A percentile compares a stretch with the other conserved stretches of the same genome.
These are phyloP conservation scores for Postia placenta DNA, from an alignment of 768 basidiomycete species.

Conservation along the genomic window DNA sequence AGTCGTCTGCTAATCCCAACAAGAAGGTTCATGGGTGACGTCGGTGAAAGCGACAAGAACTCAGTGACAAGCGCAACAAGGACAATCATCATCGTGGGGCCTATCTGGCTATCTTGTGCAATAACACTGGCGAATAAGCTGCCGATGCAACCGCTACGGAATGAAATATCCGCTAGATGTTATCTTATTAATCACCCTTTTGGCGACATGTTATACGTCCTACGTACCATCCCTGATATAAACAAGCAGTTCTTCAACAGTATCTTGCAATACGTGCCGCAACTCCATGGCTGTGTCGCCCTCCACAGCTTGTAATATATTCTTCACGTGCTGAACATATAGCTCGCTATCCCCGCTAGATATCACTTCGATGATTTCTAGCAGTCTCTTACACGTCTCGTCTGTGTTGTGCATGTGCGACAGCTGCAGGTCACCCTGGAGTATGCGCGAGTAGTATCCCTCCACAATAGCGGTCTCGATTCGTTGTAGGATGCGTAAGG, in stretches of 20 bases:
- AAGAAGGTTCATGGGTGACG: conserved; percentile 44
- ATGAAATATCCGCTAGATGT: conserved; percentile 35
- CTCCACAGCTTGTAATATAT: conserved; percentile 35
- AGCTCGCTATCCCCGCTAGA: conserved; percentile 45
- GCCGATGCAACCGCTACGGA: conserved; percentile 28
- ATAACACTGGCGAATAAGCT: conserved; percentile 34
- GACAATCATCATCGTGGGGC: conserved; percentile 63
- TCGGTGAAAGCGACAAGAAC: conserved; percentile 44
- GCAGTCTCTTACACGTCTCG: conserved; percentile 39
- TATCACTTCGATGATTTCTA: conserved; percentile 50
- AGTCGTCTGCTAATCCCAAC: conserved; percentile 39
- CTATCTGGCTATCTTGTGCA: conserved; percentile 26
- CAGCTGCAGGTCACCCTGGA: conserved; percentile 31
- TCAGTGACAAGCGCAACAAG: conserved; percentile 64
- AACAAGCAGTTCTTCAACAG: conserved; percentile 50
- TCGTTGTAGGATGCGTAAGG: conserved; percentile 46
- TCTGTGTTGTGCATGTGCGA: conserved; percentile 31
- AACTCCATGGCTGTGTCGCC: conserved; percentile 22
- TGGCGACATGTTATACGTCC: too few relatives aligned
- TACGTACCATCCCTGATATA: conserved; percentile 44
- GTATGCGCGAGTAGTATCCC: conserved; percentile 42
- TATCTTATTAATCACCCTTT: too few relatives aligned
- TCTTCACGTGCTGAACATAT: conserved; percentile 48
- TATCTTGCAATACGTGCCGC: conserved; percentile 44
- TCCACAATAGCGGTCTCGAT: conserved; percentile 57